Evolutionary conservation across 345 rosid genomes (phyloP).

Genomic region (Linum lewisii): DNA sequence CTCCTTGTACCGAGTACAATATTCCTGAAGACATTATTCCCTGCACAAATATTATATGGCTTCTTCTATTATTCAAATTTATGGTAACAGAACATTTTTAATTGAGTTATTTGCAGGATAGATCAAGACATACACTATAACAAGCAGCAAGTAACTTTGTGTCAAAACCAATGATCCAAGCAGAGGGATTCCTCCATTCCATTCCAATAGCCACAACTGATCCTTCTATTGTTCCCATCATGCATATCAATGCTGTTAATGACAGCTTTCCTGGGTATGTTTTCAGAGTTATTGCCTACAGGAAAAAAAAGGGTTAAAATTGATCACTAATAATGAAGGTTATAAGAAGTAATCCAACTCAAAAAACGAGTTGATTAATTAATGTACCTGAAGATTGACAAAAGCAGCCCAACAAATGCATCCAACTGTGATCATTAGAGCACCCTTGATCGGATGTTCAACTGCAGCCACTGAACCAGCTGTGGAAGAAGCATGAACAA

Average conservation of each 20-base stretch:
- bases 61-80: too few species aligned
- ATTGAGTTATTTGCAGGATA: background rate
- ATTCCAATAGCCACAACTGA: slow-evolving; percentile 30
- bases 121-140: slow-evolving; percentile 29
- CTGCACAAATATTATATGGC: slow-evolving; percentile 19
- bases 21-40: slow-evolving; percentile 49
- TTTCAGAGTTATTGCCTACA: slow-evolving; percentile 42
- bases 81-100: background rate
- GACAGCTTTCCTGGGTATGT: slow-evolving; percentile 67
- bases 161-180: slow-evolving; percentile 42
- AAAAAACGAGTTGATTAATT: background rate
- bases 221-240: slow-evolving; percentile 46
- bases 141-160: slow-evolving; percentile 27
- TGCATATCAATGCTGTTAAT: slow-evolving; percentile 51
- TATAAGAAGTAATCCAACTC: too few species aligned
- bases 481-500: slow-evolving; percentile 14
- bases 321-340: too few species aligned
- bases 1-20: slow-evolving; percentile 47
- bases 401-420: slow-evolving; percentile 56
- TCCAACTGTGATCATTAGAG: slow-evolving; percentile 37
- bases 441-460: slow-evolving; percentile 51
- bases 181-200: slow-evolving; percentile 40
- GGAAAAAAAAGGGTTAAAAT: background rate
- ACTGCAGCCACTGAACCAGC: slow-evolving; percentile 5
- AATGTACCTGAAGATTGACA: slow-evolving; percentile 50